Conservation (phyloP, 2,329 filamentous ascomycete genomes). For the Calonectria montana region DNA sequence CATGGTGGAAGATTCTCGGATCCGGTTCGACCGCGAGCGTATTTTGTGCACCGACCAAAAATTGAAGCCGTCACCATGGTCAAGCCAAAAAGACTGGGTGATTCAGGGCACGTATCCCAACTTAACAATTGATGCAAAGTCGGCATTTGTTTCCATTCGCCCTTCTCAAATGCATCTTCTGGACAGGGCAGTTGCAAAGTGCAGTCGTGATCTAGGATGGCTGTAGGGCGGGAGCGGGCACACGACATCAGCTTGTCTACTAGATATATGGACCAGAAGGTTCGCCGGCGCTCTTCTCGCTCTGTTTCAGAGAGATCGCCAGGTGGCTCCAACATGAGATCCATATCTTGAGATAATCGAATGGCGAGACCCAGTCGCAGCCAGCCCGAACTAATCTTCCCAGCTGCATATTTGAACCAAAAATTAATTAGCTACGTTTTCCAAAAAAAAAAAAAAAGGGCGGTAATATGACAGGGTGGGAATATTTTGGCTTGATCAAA, state of each 20-base stretch:
- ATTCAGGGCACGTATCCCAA: conserved; percentile 12
- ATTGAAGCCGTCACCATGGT: conserved; percentile 21
- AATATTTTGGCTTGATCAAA: too few relatives aligned
- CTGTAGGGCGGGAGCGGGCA: conserved; percentile 47
- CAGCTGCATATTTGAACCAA: conserved; percentile 3
- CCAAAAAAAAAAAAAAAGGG: too few relatives aligned
- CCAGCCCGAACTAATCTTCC: conserved; percentile 45
- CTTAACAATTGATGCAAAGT: conserved; percentile 26
- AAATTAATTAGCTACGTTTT: background rate
- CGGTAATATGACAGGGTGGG: too few relatives aligned
- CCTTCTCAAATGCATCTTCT: conserved; percentile 15
- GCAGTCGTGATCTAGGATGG: conserved; percentile 48
- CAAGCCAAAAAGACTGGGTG: conserved; percentile 12
- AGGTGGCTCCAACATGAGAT: conserved; percentile 47
- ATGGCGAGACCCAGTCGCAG: conserved; percentile 48
- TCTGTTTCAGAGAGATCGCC: conserved; percentile 33
- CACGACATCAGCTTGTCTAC: conserved; percentile 51
- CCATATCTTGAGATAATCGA: conserved; percentile 49
- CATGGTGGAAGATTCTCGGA: conserved; percentile 22
- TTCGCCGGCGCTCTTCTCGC: conserved; percentile 48
- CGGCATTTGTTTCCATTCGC: conserved; percentile 7
- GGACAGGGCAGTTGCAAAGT: conserved; percentile 45
- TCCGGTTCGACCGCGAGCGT: conserved; percentile 7
- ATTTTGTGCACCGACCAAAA: conserved; percentile 25
- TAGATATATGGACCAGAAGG: conserved; percentile 54